Conservation (phyloP, 805 yeast species). For the Nakazawaea wyomingensis region DNA sequence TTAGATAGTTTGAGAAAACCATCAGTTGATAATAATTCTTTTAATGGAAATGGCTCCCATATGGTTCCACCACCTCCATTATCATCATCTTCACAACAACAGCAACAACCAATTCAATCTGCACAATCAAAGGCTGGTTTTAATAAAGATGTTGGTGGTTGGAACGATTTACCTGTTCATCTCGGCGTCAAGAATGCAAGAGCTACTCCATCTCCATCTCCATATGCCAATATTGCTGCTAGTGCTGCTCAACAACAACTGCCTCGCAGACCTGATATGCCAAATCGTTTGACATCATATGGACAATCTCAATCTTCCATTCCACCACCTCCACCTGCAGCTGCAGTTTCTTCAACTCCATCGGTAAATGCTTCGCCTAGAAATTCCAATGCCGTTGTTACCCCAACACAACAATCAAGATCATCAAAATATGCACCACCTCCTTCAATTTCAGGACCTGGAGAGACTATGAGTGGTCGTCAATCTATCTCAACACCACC, state of each 20-base stretch:
- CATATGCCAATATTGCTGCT: conserved; percentile 21
- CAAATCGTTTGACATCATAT: conserved; percentile 22
- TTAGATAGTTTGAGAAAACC: conserved; percentile 23
- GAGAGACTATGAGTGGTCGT: not conserved
- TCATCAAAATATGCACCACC: conserved; percentile 25
- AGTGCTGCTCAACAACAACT: conserved; percentile 7
- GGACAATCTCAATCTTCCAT: conserved; percentile 17
- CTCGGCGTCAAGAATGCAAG: conserved; percentile 28
- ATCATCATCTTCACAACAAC: conserved; percentile 3
- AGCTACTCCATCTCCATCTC: conserved; percentile 29
- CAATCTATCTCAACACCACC: conserved; percentile 3
- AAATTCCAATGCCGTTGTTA: conserved; percentile 5
- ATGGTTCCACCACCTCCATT: conserved; percentile 25
- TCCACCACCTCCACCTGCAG: conserved; percentile 14
- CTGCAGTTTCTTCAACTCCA: conserved; percentile 3
- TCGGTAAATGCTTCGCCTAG: conserved; percentile 1
- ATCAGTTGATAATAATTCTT: conserved; percentile 5
- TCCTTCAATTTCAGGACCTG: conserved; percentile 13
- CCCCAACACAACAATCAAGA: conserved; percentile 16
- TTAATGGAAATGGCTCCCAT: conserved; percentile 5
- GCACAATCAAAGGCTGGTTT: conserved; percentile 9
- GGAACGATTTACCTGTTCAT: conserved; percentile 65
- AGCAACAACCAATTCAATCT: not conserved
- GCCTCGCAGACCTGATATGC: conserved; percentile 15
- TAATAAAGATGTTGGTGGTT: conserved; percentile 51